A percentile compares a stretch with the other conserved stretches of the same genome.
phyloP scores from a whole-genome alignment of 2,329 filamentous ascomycete species.

The Aspergillus aculeatinus region DNA sequence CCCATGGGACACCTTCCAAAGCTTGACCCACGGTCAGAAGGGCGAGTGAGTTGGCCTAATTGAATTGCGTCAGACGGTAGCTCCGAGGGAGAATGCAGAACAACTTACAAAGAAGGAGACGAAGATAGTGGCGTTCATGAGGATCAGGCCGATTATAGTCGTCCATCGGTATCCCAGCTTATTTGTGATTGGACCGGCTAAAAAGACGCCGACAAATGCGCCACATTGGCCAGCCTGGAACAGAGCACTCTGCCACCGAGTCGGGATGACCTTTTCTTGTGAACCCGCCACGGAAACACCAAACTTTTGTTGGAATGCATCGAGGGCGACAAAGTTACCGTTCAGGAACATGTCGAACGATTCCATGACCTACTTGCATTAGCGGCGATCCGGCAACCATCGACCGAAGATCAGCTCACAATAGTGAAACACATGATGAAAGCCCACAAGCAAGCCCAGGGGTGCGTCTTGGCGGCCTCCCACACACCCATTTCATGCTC shows the following conservation, averaged over 20 bases:
- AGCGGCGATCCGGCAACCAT: neutral
- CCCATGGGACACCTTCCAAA: constrained; percentile 32
- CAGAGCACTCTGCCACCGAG: constrained; percentile 56
- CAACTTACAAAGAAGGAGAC: constrained; percentile 56
- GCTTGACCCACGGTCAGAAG: constrained; percentile 39
- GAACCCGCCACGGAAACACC: constrained; percentile 30
- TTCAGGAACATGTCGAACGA: constrained; percentile 53
- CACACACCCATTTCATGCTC: constrained; percentile 46
- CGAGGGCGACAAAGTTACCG: constrained; percentile 48
- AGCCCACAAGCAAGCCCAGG: constrained; percentile 50
- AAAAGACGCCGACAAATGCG: constrained; percentile 59
- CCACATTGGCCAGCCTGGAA: constrained; percentile 57
- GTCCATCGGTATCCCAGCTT: constrained; percentile 60
- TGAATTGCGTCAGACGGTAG: neutral
- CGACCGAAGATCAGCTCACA: constrained; percentile 32
- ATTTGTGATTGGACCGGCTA: constrained; percentile 62
- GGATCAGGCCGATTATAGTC: constrained; percentile 56
- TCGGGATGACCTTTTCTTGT: constrained; percentile 34
- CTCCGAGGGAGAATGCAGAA: neutral
- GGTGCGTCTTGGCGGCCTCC: constrained; percentile 42
- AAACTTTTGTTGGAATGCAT: constrained; percentile 39
- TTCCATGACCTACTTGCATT: constrained; percentile 49
- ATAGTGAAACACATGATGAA: constrained; percentile 54
- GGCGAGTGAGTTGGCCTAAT: constrained; percentile 41
- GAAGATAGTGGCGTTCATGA: constrained; percentile 61